Evolutionary conservation across 768 basidiomycete species (phyloP).

Genomic region (Favolaschia claudopus): DNA sequence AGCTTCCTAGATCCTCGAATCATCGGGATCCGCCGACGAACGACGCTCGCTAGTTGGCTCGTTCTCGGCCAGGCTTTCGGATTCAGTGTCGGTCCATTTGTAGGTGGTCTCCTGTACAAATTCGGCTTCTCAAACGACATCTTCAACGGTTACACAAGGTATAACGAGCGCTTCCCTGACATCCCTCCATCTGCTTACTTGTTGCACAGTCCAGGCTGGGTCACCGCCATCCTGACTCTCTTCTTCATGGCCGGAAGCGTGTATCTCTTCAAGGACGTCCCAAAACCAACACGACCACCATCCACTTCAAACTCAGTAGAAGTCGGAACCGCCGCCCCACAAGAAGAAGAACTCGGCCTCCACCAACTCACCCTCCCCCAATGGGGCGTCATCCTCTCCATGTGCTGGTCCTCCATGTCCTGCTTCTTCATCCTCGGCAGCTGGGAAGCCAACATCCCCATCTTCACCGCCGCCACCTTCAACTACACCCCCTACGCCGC

Average conservation of each 20-base stretch:
- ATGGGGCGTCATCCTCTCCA: constrained; percentile 64
- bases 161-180: not conserved
- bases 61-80: constrained; percentile 71
- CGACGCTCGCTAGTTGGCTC: constrained; percentile 68
- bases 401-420: constrained; percentile 77
- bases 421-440: constrained; percentile 75
- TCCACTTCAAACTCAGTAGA: not conserved
- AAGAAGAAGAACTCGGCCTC: not conserved
- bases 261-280: constrained; percentile 36
- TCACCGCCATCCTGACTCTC: constrained; percentile 52
- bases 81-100: constrained; percentile 68
- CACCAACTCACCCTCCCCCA: constrained; percentile 37
- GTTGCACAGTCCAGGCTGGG: constrained; percentile 58
- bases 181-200: constrained; percentile 33
- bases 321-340: too few species aligned
- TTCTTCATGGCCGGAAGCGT: constrained; percentile 46
- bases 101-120: constrained; percentile 68
- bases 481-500: constrained; percentile 67
- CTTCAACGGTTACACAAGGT: constrained; percentile 73
- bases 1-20: constrained; percentile 55
- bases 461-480: constrained; percentile 59
- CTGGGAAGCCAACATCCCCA: constrained; percentile 75
- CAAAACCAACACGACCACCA: not conserved
- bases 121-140: constrained; percentile 61
- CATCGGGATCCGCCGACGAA: constrained; percentile 68